Evolutionary conservation across 352 stramenopile species (phyloP), one percentile per base, ranked within the genome.

Genomic region (Discostella stelligera): DNA sequence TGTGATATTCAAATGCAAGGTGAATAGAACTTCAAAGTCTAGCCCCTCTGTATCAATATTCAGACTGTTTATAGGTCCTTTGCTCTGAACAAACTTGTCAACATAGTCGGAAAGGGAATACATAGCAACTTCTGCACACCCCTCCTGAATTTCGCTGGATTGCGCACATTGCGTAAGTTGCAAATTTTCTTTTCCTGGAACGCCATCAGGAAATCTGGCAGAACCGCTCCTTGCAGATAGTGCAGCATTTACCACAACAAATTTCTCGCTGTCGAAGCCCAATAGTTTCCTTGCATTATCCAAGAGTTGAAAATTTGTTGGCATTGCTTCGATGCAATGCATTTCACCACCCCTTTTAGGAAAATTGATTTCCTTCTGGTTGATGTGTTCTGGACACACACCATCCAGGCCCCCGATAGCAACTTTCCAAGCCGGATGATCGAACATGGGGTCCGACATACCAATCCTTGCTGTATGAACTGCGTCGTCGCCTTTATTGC

Each of bases 1-100:
- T 58, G 50, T 58, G 50, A 30, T 82, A 87, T 62, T 87, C 80
- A 82, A 87, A 87, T 64, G 85, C 77, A 21, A 87, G 65, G 50
- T 83, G 46, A 66, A 48, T 7, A 87, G 55, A 6, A 84, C 80
- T 20, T 79, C 56, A 37, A 56, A 62, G 56, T 87, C 80, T 53
- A 55, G 78, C 18, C 80, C 80, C 70, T 87, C 77, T 3, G 80
- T 77, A 56, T 87, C 80, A 67, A 87, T 87, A 11, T 50, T 68
- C 16, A 87, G 59, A 61, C 72, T 30, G 67, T 87, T 27, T 44
- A 87, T 81, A 18, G 20, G 52, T 39, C 58, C 10, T 21, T 32
- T 46, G 10, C 39, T 32, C 1, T 52, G 67, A 8, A 58, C 14
- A 25, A 39, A 39, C n/a, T 73, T 53, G 0, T 39, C 20, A 65